A percentile compares a stretch with the other conserved stretches of the same genome.
Conservation (phyloP, 805 yeast genomes). For the Wickerhamomyces strasburgensis region DNA sequence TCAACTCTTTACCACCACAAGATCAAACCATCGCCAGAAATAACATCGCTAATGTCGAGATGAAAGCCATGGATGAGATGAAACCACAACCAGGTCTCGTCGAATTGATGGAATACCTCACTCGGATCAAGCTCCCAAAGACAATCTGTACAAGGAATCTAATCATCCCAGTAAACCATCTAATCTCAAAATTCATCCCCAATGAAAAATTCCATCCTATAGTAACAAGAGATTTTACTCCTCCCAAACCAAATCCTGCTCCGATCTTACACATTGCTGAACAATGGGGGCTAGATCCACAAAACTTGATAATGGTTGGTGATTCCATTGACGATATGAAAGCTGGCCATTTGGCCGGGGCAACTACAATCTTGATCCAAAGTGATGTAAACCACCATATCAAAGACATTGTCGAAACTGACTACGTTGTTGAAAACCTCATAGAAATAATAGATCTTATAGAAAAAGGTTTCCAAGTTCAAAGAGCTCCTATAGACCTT, state of each 20-base stretch:
- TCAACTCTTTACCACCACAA: slow-evolving; percentile 37
- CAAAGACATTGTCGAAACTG: slow-evolving; percentile 29
- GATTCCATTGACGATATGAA: slow-evolving; percentile 68
- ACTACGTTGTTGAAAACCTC: slow-evolving; percentile 24
- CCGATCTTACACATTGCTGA: slow-evolving; percentile 55
- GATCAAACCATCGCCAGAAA: slow-evolving; percentile 40
- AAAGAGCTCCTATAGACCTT: no score
- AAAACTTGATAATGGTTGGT: slow-evolving; percentile 61
- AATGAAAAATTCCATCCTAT: slow-evolving; percentile 43
- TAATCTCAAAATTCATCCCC: slow-evolving; percentile 40
- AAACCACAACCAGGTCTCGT: slow-evolving; percentile 23
- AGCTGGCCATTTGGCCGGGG: slow-evolving; percentile 62
- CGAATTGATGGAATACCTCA: slow-evolving; percentile 14
- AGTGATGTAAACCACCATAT: slow-evolving; percentile 47
- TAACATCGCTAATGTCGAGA: slow-evolving; percentile 48
- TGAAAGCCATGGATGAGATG: slow-evolving; percentile 59
- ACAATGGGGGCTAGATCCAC: slow-evolving; percentile 42
- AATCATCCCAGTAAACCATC: slow-evolving; percentile 47
- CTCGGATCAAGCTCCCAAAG: slow-evolving; percentile 32
- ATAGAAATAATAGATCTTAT: slow-evolving; percentile 33
- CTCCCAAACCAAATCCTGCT: slow-evolving; percentile 65
- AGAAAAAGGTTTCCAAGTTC: slow-evolving; percentile 29
- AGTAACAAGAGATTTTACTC: slow-evolving; percentile 58
- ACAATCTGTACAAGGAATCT: slow-evolving; percentile 63
- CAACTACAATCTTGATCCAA: slow-evolving; percentile 47